Base-by-base conservation (phyloP, 2,329 filamentous ascomycete genomes). In the Ceratocystis eucalypticola region DNA sequence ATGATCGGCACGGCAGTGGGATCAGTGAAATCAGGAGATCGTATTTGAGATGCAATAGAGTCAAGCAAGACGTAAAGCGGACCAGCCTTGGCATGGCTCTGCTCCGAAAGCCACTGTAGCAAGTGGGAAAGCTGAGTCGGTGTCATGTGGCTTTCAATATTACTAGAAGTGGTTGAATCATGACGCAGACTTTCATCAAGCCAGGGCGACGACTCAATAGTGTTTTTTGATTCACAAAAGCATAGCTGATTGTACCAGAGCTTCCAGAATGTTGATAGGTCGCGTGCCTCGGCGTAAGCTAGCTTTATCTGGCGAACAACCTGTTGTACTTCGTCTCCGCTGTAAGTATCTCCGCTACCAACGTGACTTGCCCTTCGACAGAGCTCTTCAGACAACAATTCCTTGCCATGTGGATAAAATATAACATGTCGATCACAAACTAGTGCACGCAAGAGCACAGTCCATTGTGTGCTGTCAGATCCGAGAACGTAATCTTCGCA, bases 351-450 rank as follows among this genome's bases (percentile, higher is more conserved):
- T 22, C 69, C 28, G 1, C 69, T 15, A 20, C 33, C 50, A 41
- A 67, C 64, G 2, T 66, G 55, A 46, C 63, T 70, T 3, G 71
- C 69, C 12, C 76, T 74, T 53, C 74, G 75, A 28, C 73, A 69
- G 15, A 80, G 76, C 3, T 80, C 71, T 1, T 74, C 72, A 17
- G 75, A 72, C 3, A 82, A 74, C 3, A 82, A 70, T 5, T 37
- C n/a, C 30, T 69, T 69, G 6, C 72, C 72, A 0, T 76, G 78
- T 2, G 78, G 0, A 74, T 74, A 44, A 71, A 76, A 70, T 61
- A 82, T 80, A 6, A 78, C 74, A 61, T 81, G 80, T 0, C 78
- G 74, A 46, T 82, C 80, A 57, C 80, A 79, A 6, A 73, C 72
- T 0, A 78, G 75, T 30, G 79, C 70, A 12, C 72, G 73, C 15